Conservation (phyloP, 169 alveolate genomes). For the Plasmodium yoelii region DNA sequence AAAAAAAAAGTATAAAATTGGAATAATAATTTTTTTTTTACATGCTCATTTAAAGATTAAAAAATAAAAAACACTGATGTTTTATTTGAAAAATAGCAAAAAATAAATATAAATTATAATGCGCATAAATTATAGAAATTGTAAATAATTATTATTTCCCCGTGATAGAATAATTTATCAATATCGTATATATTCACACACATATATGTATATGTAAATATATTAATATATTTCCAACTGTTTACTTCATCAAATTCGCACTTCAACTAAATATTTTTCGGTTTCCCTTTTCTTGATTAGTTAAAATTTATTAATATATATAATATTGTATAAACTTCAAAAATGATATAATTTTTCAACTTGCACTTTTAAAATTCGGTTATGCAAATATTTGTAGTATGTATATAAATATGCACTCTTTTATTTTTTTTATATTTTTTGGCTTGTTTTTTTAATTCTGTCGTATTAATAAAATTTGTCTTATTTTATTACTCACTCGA, state of each 20-base stretch:
- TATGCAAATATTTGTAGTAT: too few relatives aligned
- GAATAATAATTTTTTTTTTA: constrained; percentile 8
- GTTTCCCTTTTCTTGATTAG: background rate
- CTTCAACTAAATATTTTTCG: background rate
- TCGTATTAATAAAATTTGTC: background rate
- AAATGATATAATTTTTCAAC: too few relatives aligned
- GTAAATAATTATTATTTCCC: background rate
- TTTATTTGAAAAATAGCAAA: background rate
- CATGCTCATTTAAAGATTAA: constrained; percentile 1
- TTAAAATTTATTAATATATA: too few relatives aligned
- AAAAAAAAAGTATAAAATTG: constrained; percentile 29
- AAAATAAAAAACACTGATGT: background rate
- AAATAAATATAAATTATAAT: background rate
- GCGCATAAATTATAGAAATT: constrained; percentile 12
- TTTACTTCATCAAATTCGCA: background rate
- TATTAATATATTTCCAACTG: constrained; percentile 4
- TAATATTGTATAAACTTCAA: too few relatives aligned
- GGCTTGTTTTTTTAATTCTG: background rate
- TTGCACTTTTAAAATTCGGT: too few relatives aligned
- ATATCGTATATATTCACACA: background rate
- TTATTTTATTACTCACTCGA: background rate
- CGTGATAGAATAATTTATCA: too few relatives aligned
- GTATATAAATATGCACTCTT: background rate
- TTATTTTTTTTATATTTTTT: constrained; percentile 1
- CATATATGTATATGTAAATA: background rate